phyloP scores from a whole-genome alignment of 129 eudicot species.

The Helianthus tuberosus region DNA sequence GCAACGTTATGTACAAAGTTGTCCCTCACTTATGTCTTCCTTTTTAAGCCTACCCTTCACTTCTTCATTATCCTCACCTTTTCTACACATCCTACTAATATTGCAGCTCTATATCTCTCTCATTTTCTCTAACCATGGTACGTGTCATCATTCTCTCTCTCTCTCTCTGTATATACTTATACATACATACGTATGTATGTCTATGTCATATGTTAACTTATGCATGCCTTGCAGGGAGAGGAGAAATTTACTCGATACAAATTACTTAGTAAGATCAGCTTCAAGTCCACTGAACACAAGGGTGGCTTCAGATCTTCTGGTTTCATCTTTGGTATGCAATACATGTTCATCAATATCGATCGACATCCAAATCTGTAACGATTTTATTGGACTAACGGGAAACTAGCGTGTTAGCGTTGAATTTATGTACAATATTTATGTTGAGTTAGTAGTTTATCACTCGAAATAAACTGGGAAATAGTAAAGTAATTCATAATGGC shows the following conservation, averaged over 20 bases:
- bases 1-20: constrained; percentile 33
- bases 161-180: neutral
- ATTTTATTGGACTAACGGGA: too few species aligned
- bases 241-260: constrained; percentile 29
- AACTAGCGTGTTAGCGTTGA: too few species aligned
- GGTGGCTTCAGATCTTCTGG: constrained; percentile 66
- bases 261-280: constrained; percentile 22
- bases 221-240: constrained; percentile 34
- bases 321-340: constrained; percentile 53
- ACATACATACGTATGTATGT: neutral
- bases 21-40: constrained; percentile 8
- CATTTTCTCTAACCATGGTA: constrained; percentile 28
- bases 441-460: too few species aligned
- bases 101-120: neutral
- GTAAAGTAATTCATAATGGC: neutral
- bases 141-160: neutral
- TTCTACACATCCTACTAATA: neutral
- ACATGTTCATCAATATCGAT: neutral
- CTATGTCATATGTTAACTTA: neutral
- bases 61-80: constrained; percentile 16
- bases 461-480: neutral
- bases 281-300: constrained; percentile 34
- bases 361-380: neutral
- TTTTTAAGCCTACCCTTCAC: constrained; percentile 24
- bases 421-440: neutral